Evolutionary conservation across 2,329 filamentous ascomycete genomes (phyloP), one percentile per base, ranked within the genome.

Genomic region (Epichloe coenophiala): DNA sequence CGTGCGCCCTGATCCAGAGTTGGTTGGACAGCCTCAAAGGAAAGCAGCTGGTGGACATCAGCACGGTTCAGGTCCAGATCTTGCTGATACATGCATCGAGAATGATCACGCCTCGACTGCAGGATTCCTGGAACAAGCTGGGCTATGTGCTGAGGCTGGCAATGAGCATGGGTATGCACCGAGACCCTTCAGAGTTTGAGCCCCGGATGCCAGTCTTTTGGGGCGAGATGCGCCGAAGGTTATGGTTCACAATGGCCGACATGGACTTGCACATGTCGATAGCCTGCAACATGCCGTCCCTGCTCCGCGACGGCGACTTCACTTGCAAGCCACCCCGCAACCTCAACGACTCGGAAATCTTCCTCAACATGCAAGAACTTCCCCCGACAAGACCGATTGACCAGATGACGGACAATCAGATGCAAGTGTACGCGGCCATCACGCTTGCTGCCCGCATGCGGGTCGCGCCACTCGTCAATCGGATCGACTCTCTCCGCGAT

Each of bases 111-210:
- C 68, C 68, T 21, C 69, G 70, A 7, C 67, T 72, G 36, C 72
- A 77, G 48, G 72, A 76, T 48, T 67, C 71, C 0, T 80, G 76
- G 76, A 70, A 71, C 13, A 73, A 77, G 50, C 63, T 79, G n/a
- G 76, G 76, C 5, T 69, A 71, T 48, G 71, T 79, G 41, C 70
- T 78, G 5, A 72, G 76, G 15, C 74, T 76, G 66, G 76, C 75
- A 33, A 79, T 79, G 75, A 74, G 72, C 3, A 78, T 80, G 75
- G 76, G 76, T 3, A 64, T 80, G 45, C 76, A 80, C 56, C 70
- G 76, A 4, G 76, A 80, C 49, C 75, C 76, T 3, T 72, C 72
- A 13, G 76, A 80, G 55, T 77, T 74, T 50, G 66, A 69, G 27
- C 64, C 67, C 3, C 68, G 71, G 33, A 71, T 79, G 48, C 65